Evolutionary conservation across 495 filamentous ascomycete genomes (phyloP).

Genomic region (Durotheca rogersii): DNA sequence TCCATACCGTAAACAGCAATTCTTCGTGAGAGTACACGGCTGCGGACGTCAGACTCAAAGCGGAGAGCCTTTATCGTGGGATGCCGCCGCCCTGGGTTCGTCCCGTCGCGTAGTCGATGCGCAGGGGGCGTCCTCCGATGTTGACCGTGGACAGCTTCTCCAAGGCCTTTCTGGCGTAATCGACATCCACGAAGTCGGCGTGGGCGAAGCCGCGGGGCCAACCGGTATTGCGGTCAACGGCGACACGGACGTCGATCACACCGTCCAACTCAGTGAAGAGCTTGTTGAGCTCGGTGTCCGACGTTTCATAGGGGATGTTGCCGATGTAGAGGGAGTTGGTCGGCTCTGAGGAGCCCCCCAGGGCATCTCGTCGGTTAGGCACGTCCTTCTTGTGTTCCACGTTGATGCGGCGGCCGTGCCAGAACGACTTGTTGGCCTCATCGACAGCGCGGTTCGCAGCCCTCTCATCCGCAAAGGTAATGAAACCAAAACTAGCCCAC

Average conservation of each 20-base stretch:
- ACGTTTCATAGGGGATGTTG: conserved; percentile 86
- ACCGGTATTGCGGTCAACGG: conserved; percentile 85
- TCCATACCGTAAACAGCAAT: not conserved
- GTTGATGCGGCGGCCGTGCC: conserved; percentile 74
- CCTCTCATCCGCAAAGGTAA: conserved; percentile 61
- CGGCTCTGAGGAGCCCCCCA: conserved; percentile 36
- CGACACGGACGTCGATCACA: conserved; percentile 79
- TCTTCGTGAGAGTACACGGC: not conserved
- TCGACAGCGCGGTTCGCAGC: conserved; percentile 61
- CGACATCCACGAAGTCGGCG: conserved; percentile 73
- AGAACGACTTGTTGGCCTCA: conserved; percentile 65
- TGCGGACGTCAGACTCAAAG: not conserved
- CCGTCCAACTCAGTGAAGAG: conserved; percentile 73
- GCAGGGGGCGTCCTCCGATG: conserved; percentile 66
- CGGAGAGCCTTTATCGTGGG: not conserved
- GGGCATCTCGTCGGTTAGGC: not conserved
- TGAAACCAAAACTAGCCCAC: conserved; percentile 70
- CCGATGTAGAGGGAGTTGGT: conserved; percentile 79
- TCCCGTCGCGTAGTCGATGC: conserved; percentile 59
- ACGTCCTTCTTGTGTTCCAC: conserved; percentile 52
- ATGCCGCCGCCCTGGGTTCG: not conserved
- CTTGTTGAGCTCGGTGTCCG: conserved; percentile 80
- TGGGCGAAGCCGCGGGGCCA: conserved; percentile 88
- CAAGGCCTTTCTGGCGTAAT: conserved; percentile 59
- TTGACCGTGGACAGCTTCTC: conserved; percentile 57